These are phyloP conservation scores for Cytospora schulzeri DNA, from an alignment of 2,329 filamentous ascomycete species.

Conservation along the genomic window DNA sequence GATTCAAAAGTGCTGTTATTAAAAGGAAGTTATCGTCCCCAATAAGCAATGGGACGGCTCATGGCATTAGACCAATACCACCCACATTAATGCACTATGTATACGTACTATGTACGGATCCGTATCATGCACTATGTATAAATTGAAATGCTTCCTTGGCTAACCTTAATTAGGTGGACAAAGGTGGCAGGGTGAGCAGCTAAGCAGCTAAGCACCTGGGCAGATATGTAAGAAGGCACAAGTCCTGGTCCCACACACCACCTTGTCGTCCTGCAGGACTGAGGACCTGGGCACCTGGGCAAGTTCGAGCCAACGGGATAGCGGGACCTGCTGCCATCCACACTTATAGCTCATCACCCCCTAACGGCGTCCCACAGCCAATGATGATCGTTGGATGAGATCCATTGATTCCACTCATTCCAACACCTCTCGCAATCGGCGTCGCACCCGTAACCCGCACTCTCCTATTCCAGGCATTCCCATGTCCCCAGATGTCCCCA, in stretches of 20 bases:
- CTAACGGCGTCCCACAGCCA: conserved; percentile 20
- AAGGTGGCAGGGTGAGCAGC: neutral
- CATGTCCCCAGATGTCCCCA: conserved; percentile 11
- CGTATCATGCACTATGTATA: conserved; percentile 5
- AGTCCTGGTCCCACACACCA: neutral
- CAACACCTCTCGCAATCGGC: conserved; percentile 24
- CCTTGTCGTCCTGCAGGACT: neutral
- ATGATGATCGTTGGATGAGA: conserved; percentile 13
- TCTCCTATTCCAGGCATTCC: conserved; percentile 26
- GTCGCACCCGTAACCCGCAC: conserved; percentile 18
- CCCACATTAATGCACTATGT: neutral
- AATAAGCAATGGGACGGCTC: conserved; percentile 18
- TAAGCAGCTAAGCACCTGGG: too few species aligned
- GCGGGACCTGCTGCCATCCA: conserved; percentile 13
- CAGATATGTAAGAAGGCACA: neutral
- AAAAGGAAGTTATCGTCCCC: neutral
- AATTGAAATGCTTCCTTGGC: neutral
- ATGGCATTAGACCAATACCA: conserved; percentile 2
- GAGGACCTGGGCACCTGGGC: too few species aligned
- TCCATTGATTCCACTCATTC: conserved; percentile 12
- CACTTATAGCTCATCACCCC: conserved; percentile 18
- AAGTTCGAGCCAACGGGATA: conserved; percentile 10
- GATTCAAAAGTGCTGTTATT: neutral
- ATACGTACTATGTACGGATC: neutral
- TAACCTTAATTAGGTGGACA: neutral